A percentile compares a stretch with the other conserved stretches of the same genome.
Conservation (phyloP, 208 protist genomes). For the Jaenimonas drosophilae region DNA sequence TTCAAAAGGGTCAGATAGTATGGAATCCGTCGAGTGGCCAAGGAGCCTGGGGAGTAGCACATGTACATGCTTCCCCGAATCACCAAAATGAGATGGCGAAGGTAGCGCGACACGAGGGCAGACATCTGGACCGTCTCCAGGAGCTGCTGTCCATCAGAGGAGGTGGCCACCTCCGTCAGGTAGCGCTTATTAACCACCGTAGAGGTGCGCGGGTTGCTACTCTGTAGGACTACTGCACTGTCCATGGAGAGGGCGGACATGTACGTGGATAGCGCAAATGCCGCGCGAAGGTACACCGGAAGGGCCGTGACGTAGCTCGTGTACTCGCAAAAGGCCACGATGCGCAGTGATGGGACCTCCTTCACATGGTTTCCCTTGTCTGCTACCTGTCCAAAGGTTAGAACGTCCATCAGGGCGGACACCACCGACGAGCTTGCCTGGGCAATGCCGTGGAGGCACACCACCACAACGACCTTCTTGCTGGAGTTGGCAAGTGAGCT, state of each 20-base stretch:
- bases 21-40: conserved; percentile 17
- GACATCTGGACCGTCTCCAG: conserved; percentile 62
- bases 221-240: conserved; percentile 72
- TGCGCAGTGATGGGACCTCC: conserved; percentile 34
- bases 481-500: background rate
- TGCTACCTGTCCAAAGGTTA: conserved; percentile 37
- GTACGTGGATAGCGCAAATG: conserved; percentile 77
- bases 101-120: conserved; percentile 42
- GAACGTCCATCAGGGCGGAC: conserved; percentile 57
- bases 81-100: conserved; percentile 71
- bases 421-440: conserved; percentile 44
- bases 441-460: conserved; percentile 57
- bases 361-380: conserved; percentile 6
- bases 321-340: conserved; percentile 71
- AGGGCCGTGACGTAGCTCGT: conserved; percentile 35
- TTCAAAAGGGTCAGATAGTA: conserved; percentile 25
- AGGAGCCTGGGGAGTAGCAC: conserved; percentile 9
- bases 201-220: conserved; percentile 23
- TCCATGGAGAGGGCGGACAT: conserved; percentile 73
- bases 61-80: conserved; percentile 39
- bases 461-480: conserved; percentile 48
- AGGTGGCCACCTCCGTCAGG: conserved; percentile 61
- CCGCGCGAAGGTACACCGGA: conserved; percentile 47
- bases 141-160: conserved; percentile 26
- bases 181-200: conserved; percentile 71